These are phyloP conservation scores for Graphiopsis chlorocephala DNA, from an alignment of 2,329 filamentous ascomycete genomes.

Conservation along the genomic window DNA sequence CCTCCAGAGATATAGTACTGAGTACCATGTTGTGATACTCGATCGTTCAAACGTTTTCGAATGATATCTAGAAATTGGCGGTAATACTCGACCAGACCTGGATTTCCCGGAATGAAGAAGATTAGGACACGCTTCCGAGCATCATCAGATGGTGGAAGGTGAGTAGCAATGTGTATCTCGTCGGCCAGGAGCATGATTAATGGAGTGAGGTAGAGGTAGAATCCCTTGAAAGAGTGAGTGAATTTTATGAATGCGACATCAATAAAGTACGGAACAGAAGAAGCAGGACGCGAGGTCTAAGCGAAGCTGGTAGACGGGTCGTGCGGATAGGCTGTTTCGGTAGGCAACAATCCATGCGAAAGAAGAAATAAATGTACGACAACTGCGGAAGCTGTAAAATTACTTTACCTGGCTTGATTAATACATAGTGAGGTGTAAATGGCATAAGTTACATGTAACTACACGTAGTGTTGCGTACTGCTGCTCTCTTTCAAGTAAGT, in stretches of 20 bases:
- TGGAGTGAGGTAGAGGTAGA: neutral
- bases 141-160: neutral
- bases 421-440: neutral
- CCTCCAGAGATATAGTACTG: slow-evolving; percentile 47
- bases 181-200: neutral
- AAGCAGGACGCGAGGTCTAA: neutral
- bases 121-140: slow-evolving; percentile 46
- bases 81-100: slow-evolving; percentile 73
- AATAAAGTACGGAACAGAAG: neutral
- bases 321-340: neutral
- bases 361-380: neutral
- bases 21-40: slow-evolving; percentile 20
- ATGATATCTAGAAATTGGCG: slow-evolving; percentile 62
- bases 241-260: neutral
- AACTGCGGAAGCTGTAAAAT: neutral
- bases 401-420: neutral
- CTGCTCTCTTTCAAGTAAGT: neutral
- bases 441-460: too few species aligned
- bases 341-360: neutral
- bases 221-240: neutral
- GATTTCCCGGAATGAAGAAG: slow-evolving; percentile 74
- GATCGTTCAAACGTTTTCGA: slow-evolving; percentile 30
- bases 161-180: neutral
- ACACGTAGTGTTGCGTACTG: neutral
- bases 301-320: neutral